Conservation (phyloP, 768 basidiomycete genomes). For the Arthromyces matolae region DNA sequence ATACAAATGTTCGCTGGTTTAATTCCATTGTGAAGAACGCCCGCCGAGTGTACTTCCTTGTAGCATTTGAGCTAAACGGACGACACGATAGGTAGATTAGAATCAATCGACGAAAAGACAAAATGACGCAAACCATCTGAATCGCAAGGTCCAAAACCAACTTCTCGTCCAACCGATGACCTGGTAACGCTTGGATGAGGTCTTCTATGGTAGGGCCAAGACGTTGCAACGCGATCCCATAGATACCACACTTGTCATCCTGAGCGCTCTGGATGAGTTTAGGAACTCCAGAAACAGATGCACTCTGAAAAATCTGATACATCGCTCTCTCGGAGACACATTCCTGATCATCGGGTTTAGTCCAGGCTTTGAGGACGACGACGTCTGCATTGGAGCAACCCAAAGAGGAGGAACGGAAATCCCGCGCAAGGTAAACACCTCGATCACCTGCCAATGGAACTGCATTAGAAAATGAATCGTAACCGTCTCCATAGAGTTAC, state of each 20-base stretch:
- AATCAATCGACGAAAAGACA: not conserved
- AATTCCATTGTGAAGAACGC: constrained; percentile 29
- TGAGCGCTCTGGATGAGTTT: constrained; percentile 8
- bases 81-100: not conserved
- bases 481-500: constrained; percentile 2
- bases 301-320: constrained; percentile 15
- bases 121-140: constrained; percentile 27
- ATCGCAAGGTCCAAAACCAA: constrained; percentile 27
- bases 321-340: constrained; percentile 22
- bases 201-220: constrained; percentile 28
- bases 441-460: constrained; percentile 18
- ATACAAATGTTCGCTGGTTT: constrained; percentile 32
- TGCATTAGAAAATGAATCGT: not conserved
- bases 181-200: constrained; percentile 14
- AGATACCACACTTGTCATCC: constrained; percentile 18
- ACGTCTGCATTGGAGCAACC: constrained; percentile 20
- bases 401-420: constrained; percentile 15
- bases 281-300: constrained; percentile 17
- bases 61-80: constrained; percentile 25
- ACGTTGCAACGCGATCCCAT: constrained; percentile 24
- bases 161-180: constrained; percentile 13
- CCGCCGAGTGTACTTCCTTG: constrained; percentile 20
- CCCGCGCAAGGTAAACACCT: constrained; percentile 29
- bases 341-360: constrained; percentile 20
- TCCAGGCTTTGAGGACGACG: constrained; percentile 31